Conservation (phyloP, 257 asterid species). For the Anisodus tanguticus region DNA sequence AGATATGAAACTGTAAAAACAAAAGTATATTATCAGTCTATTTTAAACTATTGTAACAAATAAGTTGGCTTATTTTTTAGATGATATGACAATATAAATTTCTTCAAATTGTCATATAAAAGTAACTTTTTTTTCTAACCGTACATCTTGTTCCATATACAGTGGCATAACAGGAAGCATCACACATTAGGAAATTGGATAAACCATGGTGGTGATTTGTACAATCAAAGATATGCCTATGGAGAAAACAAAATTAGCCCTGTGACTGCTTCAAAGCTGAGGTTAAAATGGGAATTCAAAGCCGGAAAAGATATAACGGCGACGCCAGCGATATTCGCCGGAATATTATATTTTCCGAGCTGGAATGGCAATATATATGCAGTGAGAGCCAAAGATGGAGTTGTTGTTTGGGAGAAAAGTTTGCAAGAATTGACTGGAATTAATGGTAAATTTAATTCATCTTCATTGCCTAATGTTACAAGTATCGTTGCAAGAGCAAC, state of each 20-base stretch:
- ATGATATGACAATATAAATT: not conserved
- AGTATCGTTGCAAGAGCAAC: slow-evolving; percentile 45
- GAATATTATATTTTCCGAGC: slow-evolving; percentile 51
- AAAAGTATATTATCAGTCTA: not conserved
- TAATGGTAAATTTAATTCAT: slow-evolving; percentile 19
- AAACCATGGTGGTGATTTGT: slow-evolving; percentile 61
- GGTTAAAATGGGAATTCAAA: slow-evolving; percentile 54
- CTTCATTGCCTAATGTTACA: slow-evolving; percentile 31
- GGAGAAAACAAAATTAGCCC: slow-evolving; percentile 50
- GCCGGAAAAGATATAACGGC: slow-evolving; percentile 48
- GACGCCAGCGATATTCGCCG: slow-evolving; percentile 47
- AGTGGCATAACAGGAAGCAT: not conserved
- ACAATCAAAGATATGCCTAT: slow-evolving; percentile 48
- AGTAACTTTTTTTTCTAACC: not conserved
- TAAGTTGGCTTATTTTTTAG: not conserved
- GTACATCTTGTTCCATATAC: not conserved
- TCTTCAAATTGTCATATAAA: not conserved
- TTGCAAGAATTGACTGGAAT: slow-evolving; percentile 46
- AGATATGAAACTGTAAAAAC: not conserved
- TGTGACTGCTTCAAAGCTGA: slow-evolving; percentile 40
- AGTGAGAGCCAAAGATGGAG: slow-evolving; percentile 48
- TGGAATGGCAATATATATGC: slow-evolving; percentile 60
- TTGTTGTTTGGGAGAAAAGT: slow-evolving; percentile 50
- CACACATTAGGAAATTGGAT: slow-evolving; percentile 40
- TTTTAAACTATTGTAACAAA: not conserved